Percentiles rank a stretch among this genome's conserved stretches.
Conservation (phyloP, 192 early-diverging fungal species). For the Coemansia sp. region DNA sequence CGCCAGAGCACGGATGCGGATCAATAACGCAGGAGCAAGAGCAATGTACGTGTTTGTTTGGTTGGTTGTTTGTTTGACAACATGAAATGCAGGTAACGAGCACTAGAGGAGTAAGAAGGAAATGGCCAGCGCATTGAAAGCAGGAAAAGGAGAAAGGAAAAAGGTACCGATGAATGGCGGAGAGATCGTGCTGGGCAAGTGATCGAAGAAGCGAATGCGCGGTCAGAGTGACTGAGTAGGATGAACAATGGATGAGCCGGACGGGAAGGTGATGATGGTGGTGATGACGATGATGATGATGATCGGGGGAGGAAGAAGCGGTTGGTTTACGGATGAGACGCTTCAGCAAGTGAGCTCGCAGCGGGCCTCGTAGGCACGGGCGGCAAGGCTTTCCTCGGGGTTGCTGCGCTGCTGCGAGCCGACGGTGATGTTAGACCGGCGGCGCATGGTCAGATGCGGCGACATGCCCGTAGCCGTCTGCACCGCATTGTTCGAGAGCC, state of each 20-base stretch:
- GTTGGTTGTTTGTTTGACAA: neutral
- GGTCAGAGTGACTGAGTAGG: neutral
- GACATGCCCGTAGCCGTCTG: slow-evolving; percentile 39
- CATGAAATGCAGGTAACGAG: neutral
- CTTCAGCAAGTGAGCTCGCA: slow-evolving; percentile 19
- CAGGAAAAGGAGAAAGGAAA: neutral
- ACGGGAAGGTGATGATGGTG: neutral
- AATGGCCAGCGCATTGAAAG: no score
- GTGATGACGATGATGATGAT: neutral
- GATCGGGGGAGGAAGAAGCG: neutral
- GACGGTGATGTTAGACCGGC: slow-evolving; percentile 41
- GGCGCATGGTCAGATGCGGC: slow-evolving; percentile 29
- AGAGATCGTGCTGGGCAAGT: neutral
- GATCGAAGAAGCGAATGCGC: neutral
- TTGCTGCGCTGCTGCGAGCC: slow-evolving; percentile 24
- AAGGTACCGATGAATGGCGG: neutral
- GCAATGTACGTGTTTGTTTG: no score
- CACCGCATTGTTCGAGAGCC: slow-evolving; percentile 31
- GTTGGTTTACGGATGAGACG: neutral
- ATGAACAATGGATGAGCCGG: neutral
- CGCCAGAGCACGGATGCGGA: neutral
- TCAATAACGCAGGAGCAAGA: neutral
- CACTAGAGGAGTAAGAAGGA: no score
- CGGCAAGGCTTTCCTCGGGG: slow-evolving; percentile 16
- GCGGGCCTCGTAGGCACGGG: slow-evolving; percentile 17